Evolutionary conservation across 2,329 filamentous ascomycete genomes (phyloP), one percentile per base, ranked within the genome.

Genomic region (Lomentospora prolificans): DNA sequence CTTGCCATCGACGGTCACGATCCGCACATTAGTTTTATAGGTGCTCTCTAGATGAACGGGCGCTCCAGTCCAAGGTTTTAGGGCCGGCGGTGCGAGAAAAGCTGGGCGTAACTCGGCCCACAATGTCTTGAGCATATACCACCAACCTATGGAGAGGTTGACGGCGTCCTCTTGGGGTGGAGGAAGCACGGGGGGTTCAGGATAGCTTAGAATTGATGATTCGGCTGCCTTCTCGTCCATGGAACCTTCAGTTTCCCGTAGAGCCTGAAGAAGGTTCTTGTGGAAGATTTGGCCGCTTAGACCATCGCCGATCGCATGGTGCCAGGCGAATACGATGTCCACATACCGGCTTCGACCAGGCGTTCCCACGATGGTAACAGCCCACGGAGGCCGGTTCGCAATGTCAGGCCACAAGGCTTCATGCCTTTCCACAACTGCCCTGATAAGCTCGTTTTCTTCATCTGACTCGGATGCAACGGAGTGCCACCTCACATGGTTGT

Each of bases 271-370:
- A 0, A 83, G 64, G 1, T 69, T 66, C 28, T 69, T 64, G 58
- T 83, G 80, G 59, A 84, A 81, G 2, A 71, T 61, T 27, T 67
- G 65, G 0, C 73, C 75, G 59, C 74, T 73, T 10, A 71, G 67
- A 1, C 80, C 80, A 59, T 83, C 80, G 24, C 71, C 70, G 17
- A 82, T 66, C 0, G 72, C 69, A 60, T 83, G 80, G 58, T 83
- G 80, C 31, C 69, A 77, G 4, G 71, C 68, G 59, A 81, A 78
- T 4, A 73, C 59, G 10, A 79, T 58, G 51, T 80, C 72, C 31
- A 72, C 60, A 4, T 66, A 61, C 3, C 57, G 28, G 12, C 52
- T 14, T 7, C 51, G 51, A 4, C 63, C 57, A 27, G 65, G 6
- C 6, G 8, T 12, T 5, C 44, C 61, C 22, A 73, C 62, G 46